Base-by-base conservation (phyloP, 352 stramenopile genomes). In the Globisporangium parvum region DNA sequence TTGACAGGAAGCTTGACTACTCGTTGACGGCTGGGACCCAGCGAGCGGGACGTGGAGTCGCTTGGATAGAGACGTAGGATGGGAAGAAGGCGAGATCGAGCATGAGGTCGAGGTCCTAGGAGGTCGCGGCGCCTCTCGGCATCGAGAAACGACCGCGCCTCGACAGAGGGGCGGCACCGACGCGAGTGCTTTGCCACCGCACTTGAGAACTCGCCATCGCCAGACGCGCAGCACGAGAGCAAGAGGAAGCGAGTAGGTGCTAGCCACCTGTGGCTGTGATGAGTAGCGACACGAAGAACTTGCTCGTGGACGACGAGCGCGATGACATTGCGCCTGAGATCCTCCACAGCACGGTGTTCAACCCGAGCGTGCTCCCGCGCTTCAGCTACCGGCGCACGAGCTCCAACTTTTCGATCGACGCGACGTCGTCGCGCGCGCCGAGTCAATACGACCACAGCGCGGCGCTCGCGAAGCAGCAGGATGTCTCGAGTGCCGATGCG, bases 401-500 rank as follows among this genome's bases (percentile, higher is more conserved):
- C 49, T 64, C 58, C 24, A 58, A 35, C 47, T 45, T 59, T 14
- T 64, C 49, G 2, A 3, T 55, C 12, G 24, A 21, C 3, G 54
- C 23, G 47, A 51, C 20, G 28, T 44, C 49, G 51, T 51, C 47
- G 20, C 44, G 48, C 1, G 21, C 53, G 8, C 17, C 26, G 23
- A 64, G 44, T 37, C 28, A 48, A 4, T 55, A 65, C 20, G 41
- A 45, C 23, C 40, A 64, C 39, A 41, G 49, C 21, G 24, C 41
- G 4, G 60, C 47, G 21, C 51, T 76, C 18, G 56, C 61, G 6
- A 67, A 68, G 4, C 58, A 77, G 31, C 31, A 37, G 1, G 59
- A 70, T 14, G 24, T 81, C 12, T 65, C 66, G 2, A 85, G 60
- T 21, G 70, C 70, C 11, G 77, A 87, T 26, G 65, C 63, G 31